Evolutionary conservation across 768 basidiomycete species (phyloP).

Genomic region (Boletus pseudopeckii): DNA sequence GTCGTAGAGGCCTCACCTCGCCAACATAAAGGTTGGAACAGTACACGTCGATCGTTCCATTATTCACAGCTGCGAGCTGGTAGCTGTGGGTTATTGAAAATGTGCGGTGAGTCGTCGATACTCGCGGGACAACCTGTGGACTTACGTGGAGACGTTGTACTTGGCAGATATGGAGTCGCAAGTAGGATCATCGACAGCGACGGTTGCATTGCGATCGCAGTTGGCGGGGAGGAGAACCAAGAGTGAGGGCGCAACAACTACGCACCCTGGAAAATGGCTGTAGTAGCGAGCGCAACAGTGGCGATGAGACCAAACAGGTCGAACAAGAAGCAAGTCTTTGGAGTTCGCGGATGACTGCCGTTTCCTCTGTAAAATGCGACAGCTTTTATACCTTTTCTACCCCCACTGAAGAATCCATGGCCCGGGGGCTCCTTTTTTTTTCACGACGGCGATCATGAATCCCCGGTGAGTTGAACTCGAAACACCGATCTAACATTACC

Average conservation of each 20-base stretch:
- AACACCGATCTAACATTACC: neutral
- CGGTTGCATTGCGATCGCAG: constrained; percentile 62
- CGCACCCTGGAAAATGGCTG: constrained; percentile 17
- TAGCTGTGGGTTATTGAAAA: constrained; percentile 33
- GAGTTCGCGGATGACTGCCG: neutral
- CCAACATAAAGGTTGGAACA: constrained; percentile 56
- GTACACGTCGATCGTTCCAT: constrained; percentile 42
- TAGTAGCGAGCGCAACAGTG: constrained; percentile 12
- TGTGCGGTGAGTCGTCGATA: neutral
- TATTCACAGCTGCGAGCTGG: constrained; percentile 56
- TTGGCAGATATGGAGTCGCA: constrained; percentile 63
- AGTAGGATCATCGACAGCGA: constrained; percentile 48
- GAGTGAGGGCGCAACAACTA: neutral
- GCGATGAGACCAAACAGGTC: constrained; percentile 21
- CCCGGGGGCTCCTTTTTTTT: neutral
- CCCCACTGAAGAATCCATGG: too few relatives aligned
- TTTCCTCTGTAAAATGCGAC: neutral
- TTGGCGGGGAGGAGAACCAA: constrained; percentile 29
- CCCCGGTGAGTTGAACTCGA: neutral
- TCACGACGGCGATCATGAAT: neutral
- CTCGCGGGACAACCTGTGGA: neutral
- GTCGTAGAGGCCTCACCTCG: constrained; percentile 33
- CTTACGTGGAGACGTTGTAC: constrained; percentile 61
- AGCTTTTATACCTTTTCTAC: neutral
- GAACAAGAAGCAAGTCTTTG: neutral